Conservation (phyloP, 805 yeast species). For the Danielia oregonensis region DNA sequence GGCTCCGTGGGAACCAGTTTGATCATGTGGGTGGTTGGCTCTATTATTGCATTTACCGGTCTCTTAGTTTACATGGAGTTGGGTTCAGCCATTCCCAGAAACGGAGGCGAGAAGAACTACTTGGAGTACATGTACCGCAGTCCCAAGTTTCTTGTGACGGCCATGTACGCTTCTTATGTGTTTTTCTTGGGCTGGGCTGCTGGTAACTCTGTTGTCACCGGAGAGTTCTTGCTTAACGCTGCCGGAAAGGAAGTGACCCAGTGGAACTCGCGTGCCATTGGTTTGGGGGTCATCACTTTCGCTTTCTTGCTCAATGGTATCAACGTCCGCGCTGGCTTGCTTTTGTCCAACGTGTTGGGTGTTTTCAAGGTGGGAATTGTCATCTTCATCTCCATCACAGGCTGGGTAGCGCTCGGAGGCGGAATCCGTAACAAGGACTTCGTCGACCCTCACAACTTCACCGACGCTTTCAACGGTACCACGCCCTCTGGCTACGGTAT, state of each 20-base stretch:
- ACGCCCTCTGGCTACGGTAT: constrained; percentile 62
- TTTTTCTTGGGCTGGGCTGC: constrained; percentile 84
- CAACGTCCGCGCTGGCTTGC: constrained; percentile 62
- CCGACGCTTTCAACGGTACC: constrained; percentile 52
- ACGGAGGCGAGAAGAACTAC: constrained; percentile 85
- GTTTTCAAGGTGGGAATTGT: constrained; percentile 70
- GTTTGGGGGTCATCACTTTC: constrained; percentile 68
- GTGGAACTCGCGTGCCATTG: constrained; percentile 78
- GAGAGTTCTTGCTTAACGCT: constrained; percentile 72
- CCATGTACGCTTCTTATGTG: constrained; percentile 61
- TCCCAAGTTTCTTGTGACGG: constrained; percentile 63
- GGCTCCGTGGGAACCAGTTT: constrained; percentile 74
- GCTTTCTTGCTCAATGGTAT: constrained; percentile 61
- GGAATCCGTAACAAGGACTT: constrained; percentile 49
- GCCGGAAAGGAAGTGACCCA: constrained; percentile 63
- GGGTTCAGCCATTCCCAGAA: constrained; percentile 71
- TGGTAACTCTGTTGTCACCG: constrained; percentile 76
- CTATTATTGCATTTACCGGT: constrained; percentile 53
- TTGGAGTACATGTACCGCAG: constrained; percentile 65
- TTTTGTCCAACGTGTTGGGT: constrained; percentile 62
- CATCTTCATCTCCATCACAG: constrained; percentile 65
- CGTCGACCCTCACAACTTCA: constrained; percentile 55
- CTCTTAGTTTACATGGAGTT: constrained; percentile 71
- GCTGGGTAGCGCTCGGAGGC: constrained; percentile 82
- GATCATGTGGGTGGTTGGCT: constrained; percentile 72